Conservation (phyloP, 2,329 filamentous ascomycete genomes). For the Sarocladiaceae sp. region DNA sequence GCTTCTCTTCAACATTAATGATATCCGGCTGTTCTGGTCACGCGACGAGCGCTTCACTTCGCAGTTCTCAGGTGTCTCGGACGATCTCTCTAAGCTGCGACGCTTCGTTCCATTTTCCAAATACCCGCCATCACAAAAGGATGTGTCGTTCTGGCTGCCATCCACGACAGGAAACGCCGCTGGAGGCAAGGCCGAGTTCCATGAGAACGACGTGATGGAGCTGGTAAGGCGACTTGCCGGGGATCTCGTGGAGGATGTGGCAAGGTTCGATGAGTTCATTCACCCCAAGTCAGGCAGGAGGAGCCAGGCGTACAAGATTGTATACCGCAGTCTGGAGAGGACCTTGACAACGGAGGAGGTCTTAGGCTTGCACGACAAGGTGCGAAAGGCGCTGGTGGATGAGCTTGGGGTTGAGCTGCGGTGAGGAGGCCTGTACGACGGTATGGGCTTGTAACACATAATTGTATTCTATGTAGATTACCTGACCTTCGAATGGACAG, state of each 20-base stretch:
- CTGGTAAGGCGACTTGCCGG: constrained; percentile 77
- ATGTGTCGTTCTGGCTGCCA: constrained; percentile 86
- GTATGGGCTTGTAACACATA: constrained; percentile 12
- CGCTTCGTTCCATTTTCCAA: constrained; percentile 86
- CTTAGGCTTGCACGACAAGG: constrained; percentile 66
- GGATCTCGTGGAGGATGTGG: constrained; percentile 82
- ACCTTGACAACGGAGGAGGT: constrained; percentile 81
- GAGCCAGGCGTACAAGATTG: constrained; percentile 88
- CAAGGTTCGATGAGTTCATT: constrained; percentile 75
- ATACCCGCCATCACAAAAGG: constrained; percentile 81
- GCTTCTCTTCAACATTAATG: constrained; percentile 92
- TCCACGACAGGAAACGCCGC: constrained; percentile 32
- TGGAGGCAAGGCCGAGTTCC: constrained; percentile 52
- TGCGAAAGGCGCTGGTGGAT: constrained; percentile 58
- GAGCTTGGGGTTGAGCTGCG: constrained; percentile 66
- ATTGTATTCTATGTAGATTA: neutral
- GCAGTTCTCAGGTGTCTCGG: constrained; percentile 67
- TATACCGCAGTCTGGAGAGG: constrained; percentile 86
- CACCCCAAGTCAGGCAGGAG: constrained; percentile 78
- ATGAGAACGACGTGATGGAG: constrained; percentile 98
- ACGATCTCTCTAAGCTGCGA: constrained; percentile 39
- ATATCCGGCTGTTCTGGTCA: constrained; percentile 97
- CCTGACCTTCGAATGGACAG: too few species aligned
- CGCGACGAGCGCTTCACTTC: constrained; percentile 74
- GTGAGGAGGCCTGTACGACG: constrained; percentile 13